Percentiles rank a stretch among this genome's conserved stretches.
These are phyloP conservation scores for Dictyostelium firmibasis DNA, from an alignment of 78 protist species.

Conservation along the genomic window DNA sequence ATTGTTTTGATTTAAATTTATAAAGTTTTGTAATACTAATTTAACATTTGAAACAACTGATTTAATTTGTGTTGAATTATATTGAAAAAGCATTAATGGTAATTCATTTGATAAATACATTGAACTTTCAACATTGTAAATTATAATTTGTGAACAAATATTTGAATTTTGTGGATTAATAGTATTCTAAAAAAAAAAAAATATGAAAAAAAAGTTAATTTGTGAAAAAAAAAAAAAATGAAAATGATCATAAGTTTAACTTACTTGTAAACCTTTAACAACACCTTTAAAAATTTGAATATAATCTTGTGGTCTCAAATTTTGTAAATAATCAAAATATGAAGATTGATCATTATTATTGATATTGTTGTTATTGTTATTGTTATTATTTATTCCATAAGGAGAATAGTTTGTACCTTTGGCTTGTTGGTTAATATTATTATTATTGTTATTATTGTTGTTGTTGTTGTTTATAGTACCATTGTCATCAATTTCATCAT, in stretches of 20 bases:
- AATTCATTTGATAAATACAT: background rate
- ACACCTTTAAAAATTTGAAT: background rate
- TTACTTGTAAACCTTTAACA: background rate
- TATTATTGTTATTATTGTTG: too few relatives aligned
- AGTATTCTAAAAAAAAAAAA: background rate
- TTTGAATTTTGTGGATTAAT: background rate
- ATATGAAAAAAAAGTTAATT: too few relatives aligned
- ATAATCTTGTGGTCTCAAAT: background rate
- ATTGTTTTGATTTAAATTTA: background rate
- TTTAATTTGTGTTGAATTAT: background rate
- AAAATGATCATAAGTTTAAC: background rate
- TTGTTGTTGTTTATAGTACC: too few relatives aligned
- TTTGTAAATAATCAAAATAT: background rate
- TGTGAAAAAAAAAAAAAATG: background rate
- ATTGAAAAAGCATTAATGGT: background rate
- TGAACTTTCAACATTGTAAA: background rate
- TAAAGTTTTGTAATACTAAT: background rate
- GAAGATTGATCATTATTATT: background rate
- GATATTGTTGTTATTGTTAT: background rate
- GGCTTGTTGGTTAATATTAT: background rate
- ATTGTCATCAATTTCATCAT: background rate
- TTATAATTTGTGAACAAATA: background rate
- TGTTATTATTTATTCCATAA: background rate
- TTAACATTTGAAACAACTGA: background rate
- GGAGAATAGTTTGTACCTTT: background rate